These are phyloP conservation scores for Aureobasidium sp. DNA, from an alignment of 2,329 filamentous ascomycete species.

Conservation along the genomic window DNA sequence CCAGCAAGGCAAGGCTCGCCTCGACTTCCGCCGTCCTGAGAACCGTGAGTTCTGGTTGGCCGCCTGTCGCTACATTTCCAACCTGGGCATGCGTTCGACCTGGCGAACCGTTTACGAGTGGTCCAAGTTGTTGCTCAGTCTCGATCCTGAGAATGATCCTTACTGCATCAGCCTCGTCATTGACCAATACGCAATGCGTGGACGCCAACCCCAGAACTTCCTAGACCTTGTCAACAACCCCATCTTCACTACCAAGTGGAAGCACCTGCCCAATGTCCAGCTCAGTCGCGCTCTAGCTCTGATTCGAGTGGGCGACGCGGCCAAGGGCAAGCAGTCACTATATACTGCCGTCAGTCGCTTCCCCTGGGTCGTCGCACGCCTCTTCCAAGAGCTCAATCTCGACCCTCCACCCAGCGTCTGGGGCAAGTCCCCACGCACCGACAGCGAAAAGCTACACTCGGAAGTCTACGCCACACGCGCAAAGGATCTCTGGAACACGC, in stretches of 20 bases:
- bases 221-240: constrained; percentile 55
- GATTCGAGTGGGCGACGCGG: constrained; percentile 57
- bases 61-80: constrained; percentile 79
- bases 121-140: constrained; percentile 71
- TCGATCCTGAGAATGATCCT: constrained; percentile 66
- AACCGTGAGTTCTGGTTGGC: constrained; percentile 91
- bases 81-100: constrained; percentile 81
- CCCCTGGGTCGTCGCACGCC: constrained; percentile 74
- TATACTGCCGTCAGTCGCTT: constrained; percentile 59
- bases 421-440: constrained; percentile 61
- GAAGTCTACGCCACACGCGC: constrained; percentile 67
- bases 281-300: constrained; percentile 72
- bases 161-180: constrained; percentile 75
- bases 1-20: constrained; percentile 65
- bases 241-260: constrained; percentile 40
- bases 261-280: constrained; percentile 58
- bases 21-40: constrained; percentile 73
- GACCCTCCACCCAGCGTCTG: constrained; percentile 72
- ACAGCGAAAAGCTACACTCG: constrained; percentile 59
- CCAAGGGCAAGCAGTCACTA: constrained; percentile 57
- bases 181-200: constrained; percentile 76
- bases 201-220: constrained; percentile 67
- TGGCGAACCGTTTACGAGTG: constrained; percentile 91
- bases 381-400: constrained; percentile 74
- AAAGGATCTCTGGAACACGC: constrained; percentile 79